Conservation (phyloP, 2,329 filamentous ascomycete genomes). For the Pleomassaria siparia region DNA sequence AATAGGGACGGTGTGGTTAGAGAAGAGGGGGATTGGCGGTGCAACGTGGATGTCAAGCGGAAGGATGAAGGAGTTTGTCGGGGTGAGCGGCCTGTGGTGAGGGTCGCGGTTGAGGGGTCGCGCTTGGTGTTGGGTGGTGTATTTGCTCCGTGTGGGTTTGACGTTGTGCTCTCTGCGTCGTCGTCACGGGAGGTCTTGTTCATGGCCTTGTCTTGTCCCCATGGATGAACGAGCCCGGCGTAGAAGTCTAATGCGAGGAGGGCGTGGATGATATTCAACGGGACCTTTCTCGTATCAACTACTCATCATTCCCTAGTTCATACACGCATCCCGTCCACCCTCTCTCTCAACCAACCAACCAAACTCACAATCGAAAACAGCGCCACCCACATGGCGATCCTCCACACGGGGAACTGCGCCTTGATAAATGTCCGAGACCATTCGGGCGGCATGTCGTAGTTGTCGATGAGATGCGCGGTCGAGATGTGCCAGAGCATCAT, state of each 20-base stretch:
- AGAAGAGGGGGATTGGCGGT: too few species aligned
- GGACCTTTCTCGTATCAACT: conserved; percentile 3
- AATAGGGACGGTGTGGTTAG: too few species aligned
- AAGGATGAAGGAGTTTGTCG: neutral
- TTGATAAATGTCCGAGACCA: conserved; percentile 12
- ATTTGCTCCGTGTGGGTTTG: too few species aligned
- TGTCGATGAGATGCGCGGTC: conserved; percentile 14
- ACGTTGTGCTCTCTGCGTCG: too few species aligned
- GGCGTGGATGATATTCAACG: conserved; percentile 12
- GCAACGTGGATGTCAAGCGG: too few species aligned
- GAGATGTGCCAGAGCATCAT: conserved; percentile 25
- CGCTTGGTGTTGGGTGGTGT: too few species aligned
- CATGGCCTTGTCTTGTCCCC: neutral
- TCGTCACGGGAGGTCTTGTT: neutral
- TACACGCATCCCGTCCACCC: neutral
- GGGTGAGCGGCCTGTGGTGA: neutral
- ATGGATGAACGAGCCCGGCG: conserved; percentile 1
- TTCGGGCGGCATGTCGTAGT: conserved; percentile 20
- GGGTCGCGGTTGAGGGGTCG: neutral
- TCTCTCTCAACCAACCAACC: conserved; percentile 2
- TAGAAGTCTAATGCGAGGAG: conserved; percentile 17
- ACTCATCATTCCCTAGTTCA: too few species aligned
- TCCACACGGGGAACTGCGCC: conserved; percentile 9
- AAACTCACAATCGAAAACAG: conserved; percentile 9
- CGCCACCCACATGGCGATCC: conserved; percentile 12